Evolutionary conservation across 2,329 filamentous ascomycete genomes (phyloP).

Genomic region (Metarhizium robertsii): DNA sequence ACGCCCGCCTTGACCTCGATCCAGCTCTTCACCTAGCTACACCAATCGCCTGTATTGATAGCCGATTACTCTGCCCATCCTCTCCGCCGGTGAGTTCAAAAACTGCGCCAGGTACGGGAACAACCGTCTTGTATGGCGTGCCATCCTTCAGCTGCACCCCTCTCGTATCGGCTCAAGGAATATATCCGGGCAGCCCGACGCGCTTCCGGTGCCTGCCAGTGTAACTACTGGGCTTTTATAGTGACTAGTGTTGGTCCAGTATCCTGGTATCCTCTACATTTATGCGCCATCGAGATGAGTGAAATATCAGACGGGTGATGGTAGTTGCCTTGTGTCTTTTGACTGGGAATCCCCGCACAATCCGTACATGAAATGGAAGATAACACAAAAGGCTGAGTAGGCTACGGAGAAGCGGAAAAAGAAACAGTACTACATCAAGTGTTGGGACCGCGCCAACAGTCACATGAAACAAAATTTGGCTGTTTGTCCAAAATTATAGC

Average conservation of each 20-base stretch:
- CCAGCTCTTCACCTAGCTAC: background rate
- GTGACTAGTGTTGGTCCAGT: constrained; percentile 1
- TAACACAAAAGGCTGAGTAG: background rate
- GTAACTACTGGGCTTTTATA: constrained; percentile 8
- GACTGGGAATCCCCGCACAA: background rate
- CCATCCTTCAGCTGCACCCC: constrained; percentile 3
- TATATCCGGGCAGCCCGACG: constrained; percentile 2
- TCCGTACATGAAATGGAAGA: background rate
- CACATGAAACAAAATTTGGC: background rate
- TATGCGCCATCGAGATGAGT: constrained; percentile 1
- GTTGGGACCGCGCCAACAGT: background rate
- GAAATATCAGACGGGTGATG: background rate
- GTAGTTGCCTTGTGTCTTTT: background rate
- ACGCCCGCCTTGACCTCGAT: too few relatives aligned
- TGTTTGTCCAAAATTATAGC: background rate
- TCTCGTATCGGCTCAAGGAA: background rate
- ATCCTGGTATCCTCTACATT: background rate
- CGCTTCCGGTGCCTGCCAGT: constrained; percentile 8
- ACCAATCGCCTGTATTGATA: background rate
- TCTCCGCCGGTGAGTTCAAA: background rate
- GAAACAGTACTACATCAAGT: too few relatives aligned
- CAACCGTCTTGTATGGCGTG: background rate
- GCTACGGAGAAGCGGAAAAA: too few relatives aligned
- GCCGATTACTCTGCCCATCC: background rate
- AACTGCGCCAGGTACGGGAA: background rate